Percentiles rank a stretch among this genome's conserved stretches.
phyloP scores from a whole-genome alignment of 176 grass and related monocot species.

The Melocanna baccifera region DNA sequence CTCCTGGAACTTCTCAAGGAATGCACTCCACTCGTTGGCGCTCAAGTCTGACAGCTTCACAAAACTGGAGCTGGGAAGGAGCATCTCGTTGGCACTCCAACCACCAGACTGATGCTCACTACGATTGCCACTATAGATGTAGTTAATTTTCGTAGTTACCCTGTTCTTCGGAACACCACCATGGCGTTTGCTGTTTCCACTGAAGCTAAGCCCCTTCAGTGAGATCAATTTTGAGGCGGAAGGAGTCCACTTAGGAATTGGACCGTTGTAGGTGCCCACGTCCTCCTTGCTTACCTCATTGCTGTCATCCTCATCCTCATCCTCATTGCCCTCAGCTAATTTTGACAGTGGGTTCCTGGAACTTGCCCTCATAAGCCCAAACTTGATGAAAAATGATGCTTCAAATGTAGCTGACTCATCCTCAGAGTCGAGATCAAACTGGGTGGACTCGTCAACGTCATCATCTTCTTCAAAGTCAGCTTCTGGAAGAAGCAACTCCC shows the following conservation, averaged over 20 bases:
- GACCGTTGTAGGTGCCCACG: not conserved
- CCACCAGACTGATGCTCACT: conserved; percentile 34
- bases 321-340: conserved; percentile 41
- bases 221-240: conserved; percentile 41
- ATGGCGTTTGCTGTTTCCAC: not conserved
- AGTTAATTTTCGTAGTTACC: conserved; percentile 28
- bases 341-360: conserved; percentile 46
- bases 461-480: conserved; percentile 30
- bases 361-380: conserved; percentile 3
- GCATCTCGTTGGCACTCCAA: conserved; percentile 49
- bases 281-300: conserved; percentile 17
- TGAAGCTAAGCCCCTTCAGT: conserved; percentile 34
- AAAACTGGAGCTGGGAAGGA: conserved; percentile 39
- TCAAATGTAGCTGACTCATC: conserved; percentile 39
- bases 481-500: conserved; percentile 34
- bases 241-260: conserved; percentile 3
- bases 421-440: conserved; percentile 52
- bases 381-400: conserved; percentile 23
- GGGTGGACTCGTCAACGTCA: conserved; percentile 8
- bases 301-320: conserved; percentile 8
- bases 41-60: conserved; percentile 55
- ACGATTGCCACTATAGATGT: conserved; percentile 15
- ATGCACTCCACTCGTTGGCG: conserved; percentile 47
- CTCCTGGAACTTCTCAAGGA: conserved; percentile 62
- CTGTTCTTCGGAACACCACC: conserved; percentile 14